Evolutionary conservation across 2,329 filamentous ascomycete species (phyloP).

Genomic region (Emmonsia crescens): DNA sequence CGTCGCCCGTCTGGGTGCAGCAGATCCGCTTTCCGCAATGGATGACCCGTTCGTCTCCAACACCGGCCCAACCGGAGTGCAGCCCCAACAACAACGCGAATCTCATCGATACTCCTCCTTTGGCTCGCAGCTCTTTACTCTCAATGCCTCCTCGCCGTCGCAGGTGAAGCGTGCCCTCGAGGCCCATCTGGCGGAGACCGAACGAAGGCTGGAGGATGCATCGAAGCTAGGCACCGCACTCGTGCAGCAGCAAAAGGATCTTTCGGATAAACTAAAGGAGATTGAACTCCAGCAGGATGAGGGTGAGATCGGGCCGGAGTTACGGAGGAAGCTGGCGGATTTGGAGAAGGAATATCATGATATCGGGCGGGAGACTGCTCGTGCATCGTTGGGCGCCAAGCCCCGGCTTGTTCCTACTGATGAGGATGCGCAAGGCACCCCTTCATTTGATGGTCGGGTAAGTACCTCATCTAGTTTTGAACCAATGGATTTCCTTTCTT

Average conservation of each 20-base stretch:
- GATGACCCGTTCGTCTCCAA: conserved; percentile 50
- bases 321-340: conserved; percentile 71
- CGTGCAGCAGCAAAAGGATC: conserved; percentile 73
- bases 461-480: conserved; percentile 2
- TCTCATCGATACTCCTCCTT: conserved; percentile 70
- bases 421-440: conserved; percentile 34
- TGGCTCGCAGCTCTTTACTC: conserved; percentile 66
- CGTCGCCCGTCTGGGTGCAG: background rate
- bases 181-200: conserved; percentile 85
- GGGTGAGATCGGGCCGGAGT: conserved; percentile 67
- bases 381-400: conserved; percentile 78
- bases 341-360: conserved; percentile 95
- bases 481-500: conserved; percentile 4
- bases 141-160: conserved; percentile 71
- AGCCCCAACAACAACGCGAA: conserved; percentile 32
- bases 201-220: conserved; percentile 81
- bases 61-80: conserved; percentile 22
- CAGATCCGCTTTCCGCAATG: conserved; percentile 17
- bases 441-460: conserved; percentile 39
- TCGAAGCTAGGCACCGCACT: conserved; percentile 80
- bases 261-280: conserved; percentile 71
- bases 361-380: conserved; percentile 76
- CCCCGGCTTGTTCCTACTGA: conserved; percentile 62
- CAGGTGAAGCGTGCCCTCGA: conserved; percentile 83
- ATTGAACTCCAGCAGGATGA: conserved; percentile 68